Evolutionary conservation across 208 protist genomes (phyloP), one percentile per base, ranked within the genome.

Genomic region (Wallacemonas collosoma): DNA sequence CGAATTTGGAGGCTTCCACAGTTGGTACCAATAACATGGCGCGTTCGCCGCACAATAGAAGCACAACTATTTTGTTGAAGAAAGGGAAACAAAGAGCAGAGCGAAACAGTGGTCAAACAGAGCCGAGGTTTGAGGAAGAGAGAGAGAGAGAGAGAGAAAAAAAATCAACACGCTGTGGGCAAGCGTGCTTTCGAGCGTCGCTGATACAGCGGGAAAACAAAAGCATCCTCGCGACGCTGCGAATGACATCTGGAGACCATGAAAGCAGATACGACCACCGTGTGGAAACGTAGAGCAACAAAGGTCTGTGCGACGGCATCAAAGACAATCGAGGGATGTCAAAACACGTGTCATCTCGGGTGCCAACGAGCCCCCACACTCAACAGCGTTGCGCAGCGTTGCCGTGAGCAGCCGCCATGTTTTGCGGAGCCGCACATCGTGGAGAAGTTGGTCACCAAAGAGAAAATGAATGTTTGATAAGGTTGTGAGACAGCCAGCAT

Each of bases 311-410:
- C 12, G 45, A 26, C 26, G 26, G 26, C 26, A 26, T 26, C 35
- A 73, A 11, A 63, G 40, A 83, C 53, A 36, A 7, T 35, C 8
- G 7, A 65, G 43, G 8, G 38, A n/a, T 6, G 43, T 41, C 36
- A 65, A 41, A 51, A 65, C 9, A 4, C 40, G 60, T 35, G 44
- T 5, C 60, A 65, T 65, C 5, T 45, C 60, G 4, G 41, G 40
- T 45, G 60, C 60, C 14, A 65, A 65, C 11, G 7, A 9, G 4
- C 60, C 36, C 4, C 60, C 60, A 50, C 7, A 8, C 5, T 65
- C 60, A 65, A 65, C 36, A 36, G 41, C 60, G 43, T 45, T 65
- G 60, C 60, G 60, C 17, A 65, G 41, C n/a, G 60, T 65, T 26
- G 43, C 60, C 7, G 9, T 50, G 6, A 65, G 60, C 15, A 65